A percentile compares a stretch with the other conserved stretches of the same genome.
These are phyloP conservation scores for Aplosporella prunicola DNA, from an alignment of 2,329 filamentous ascomycete genomes.

Conservation along the genomic window DNA sequence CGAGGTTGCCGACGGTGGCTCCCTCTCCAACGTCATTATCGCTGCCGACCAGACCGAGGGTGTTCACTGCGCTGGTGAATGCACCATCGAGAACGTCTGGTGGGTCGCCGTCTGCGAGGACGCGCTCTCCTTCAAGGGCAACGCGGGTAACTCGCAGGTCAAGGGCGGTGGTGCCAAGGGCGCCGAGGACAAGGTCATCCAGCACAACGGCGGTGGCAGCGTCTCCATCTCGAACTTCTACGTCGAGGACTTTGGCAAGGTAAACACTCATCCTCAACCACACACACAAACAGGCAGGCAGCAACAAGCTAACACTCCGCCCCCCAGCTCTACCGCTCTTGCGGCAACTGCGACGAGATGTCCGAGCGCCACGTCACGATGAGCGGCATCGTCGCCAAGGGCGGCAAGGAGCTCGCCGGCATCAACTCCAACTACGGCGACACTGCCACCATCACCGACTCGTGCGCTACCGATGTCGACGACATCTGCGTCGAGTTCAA, in stretches of 20 bases:
- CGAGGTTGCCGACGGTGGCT: conserved; percentile 21
- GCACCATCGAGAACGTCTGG: conserved; percentile 33
- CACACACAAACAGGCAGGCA: conserved; percentile 20
- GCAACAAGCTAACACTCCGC: conserved; percentile 27
- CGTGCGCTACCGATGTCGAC: conserved; percentile 21
- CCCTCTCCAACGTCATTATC: conserved; percentile 42
- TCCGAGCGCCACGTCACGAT: no score
- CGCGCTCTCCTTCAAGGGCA: conserved; percentile 21
- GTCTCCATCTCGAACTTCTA: conserved; percentile 25
- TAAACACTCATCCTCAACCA: conserved; percentile 22
- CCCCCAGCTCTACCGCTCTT: conserved; percentile 23
- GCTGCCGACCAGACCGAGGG: conserved; percentile 39
- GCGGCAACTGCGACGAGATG: conserved; percentile 23
- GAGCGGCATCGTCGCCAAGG: conserved; percentile 1
- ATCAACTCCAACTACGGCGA: conserved; percentile 36
- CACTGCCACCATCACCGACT: conserved; percentile 35
- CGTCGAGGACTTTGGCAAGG: conserved; percentile 21
- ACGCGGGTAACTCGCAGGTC: conserved; percentile 18
- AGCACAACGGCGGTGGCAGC: conserved; percentile 26
- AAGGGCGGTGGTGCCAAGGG: conserved; percentile 22
- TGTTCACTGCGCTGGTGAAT: conserved; percentile 42
- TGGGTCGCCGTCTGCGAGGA: conserved; percentile 31
- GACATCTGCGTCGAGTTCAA: conserved; percentile 21
- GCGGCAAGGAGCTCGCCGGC: conserved; percentile 1
- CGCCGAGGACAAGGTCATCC: conserved; percentile 24